phyloP scores from a whole-genome alignment of 768 basidiomycete species.

The Naematelia aurantialba region DNA sequence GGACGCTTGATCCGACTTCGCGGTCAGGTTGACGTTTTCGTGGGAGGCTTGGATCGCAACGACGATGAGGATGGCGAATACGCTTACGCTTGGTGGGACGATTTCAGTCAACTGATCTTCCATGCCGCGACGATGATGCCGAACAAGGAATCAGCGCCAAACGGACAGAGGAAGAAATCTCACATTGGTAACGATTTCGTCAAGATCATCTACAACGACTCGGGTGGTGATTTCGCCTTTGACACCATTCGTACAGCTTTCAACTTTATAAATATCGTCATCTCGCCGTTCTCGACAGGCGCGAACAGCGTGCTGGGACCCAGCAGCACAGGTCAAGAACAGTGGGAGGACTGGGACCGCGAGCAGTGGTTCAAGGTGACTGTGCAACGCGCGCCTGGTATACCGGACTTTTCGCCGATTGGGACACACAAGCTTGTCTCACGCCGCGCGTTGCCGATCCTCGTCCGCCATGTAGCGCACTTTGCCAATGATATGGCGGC shows the following conservation, averaged over 20 bases:
- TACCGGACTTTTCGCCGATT: conserved; percentile 90
- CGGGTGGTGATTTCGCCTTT: conserved; percentile 75
- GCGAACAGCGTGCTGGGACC: conserved; percentile 60
- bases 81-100: conserved; percentile 99
- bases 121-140: conserved; percentile 99
- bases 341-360: conserved; percentile 58
- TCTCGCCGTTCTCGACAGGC: conserved; percentile 62
- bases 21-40: conserved; percentile 86
- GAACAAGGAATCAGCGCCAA: conserved; percentile 46
- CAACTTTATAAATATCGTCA: conserved; percentile 95
- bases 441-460: conserved; percentile 75
- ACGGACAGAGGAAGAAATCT: conserved; percentile 69
- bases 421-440: conserved; percentile 94
- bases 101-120: conserved; percentile 89
- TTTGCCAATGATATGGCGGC: conserved; percentile 86
- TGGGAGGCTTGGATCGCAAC: conserved; percentile 76
- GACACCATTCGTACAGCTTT: conserved; percentile 89
- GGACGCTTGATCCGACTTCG: conserved; percentile 82
- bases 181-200: conserved; percentile 97
- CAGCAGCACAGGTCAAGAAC: conserved; percentile 9
- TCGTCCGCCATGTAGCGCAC: conserved; percentile 81
- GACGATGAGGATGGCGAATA: conserved; percentile 86
- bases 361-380: conserved; percentile 95
- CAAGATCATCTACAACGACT: conserved; percentile 96
- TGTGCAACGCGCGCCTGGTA: conserved; percentile 78